Percentiles rank a stretch among this genome's conserved stretches.
These are phyloP conservation scores for Ilyonectria destructans DNA, from an alignment of 2,329 filamentous ascomycete species.

Conservation along the genomic window DNA sequence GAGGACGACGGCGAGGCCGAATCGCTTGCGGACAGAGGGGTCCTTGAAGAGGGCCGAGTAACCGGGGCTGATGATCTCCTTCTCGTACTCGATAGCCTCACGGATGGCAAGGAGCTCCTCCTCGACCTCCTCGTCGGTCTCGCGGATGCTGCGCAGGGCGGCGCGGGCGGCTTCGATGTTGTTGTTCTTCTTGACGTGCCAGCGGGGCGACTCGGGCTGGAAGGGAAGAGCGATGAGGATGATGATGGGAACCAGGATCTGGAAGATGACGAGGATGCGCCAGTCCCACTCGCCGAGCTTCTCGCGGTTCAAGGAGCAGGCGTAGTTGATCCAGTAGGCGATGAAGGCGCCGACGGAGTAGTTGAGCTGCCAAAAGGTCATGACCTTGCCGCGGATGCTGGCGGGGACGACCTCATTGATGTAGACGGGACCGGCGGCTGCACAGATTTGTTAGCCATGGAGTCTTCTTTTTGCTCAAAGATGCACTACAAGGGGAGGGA, in stretches of 20 bases:
- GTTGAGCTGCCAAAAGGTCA: constrained; percentile 79
- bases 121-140: constrained; percentile 77
- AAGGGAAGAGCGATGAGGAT: constrained; percentile 76
- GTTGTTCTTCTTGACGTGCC: constrained; percentile 75
- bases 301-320: constrained; percentile 69
- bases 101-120: constrained; percentile 77
- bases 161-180: constrained; percentile 73
- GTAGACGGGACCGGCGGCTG: constrained; percentile 79
- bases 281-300: constrained; percentile 80
- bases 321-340: constrained; percentile 73
- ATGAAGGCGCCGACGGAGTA: constrained; percentile 75
- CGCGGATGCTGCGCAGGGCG: constrained; percentile 73
- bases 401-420: constrained; percentile 78
- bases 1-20: constrained; percentile 76
- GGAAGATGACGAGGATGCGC: constrained; percentile 82
- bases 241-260: constrained; percentile 76
- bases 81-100: constrained; percentile 80
- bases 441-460: constrained; percentile 4
- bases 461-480: background rate
- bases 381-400: constrained; percentile 76
- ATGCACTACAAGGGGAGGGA: background rate
- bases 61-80: constrained; percentile 75
- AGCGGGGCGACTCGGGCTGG: constrained; percentile 79
- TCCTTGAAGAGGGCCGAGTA: constrained; percentile 81
- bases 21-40: constrained; percentile 76